Conservation (phyloP, 805 yeast species). For the Osmozyma mogii region DNA sequence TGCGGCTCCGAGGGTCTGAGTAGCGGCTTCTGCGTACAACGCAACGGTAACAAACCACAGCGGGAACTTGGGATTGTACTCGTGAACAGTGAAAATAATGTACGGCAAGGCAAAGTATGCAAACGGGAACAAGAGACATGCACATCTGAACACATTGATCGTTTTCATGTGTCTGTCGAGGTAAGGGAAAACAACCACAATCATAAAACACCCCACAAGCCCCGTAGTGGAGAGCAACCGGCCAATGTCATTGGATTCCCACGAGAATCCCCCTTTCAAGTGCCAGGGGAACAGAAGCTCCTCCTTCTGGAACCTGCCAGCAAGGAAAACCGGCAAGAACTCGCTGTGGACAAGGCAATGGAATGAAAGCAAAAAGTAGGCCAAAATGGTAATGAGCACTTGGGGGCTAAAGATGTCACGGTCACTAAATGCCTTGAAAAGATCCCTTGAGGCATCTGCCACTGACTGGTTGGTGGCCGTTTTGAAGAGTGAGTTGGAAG, state of each 20-base stretch:
- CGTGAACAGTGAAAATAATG: constrained; percentile 34
- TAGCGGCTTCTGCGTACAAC: constrained; percentile 20
- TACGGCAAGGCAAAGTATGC: constrained; percentile 41
- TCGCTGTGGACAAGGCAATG: constrained; percentile 45
- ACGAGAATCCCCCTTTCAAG: constrained; percentile 47
- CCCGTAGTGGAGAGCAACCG: constrained; percentile 45
- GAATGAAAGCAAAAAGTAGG: constrained; percentile 38
- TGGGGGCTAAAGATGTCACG: constrained; percentile 20
- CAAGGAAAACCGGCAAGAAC: constrained; percentile 48
- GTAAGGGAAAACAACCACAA: constrained; percentile 43
- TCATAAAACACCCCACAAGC: constrained; percentile 42
- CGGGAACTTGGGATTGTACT: constrained; percentile 21
- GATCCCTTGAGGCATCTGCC: constrained; percentile 5
- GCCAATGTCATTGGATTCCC: constrained; percentile 41
- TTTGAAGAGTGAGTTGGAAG: constrained; percentile 11
- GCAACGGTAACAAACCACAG: constrained; percentile 11
- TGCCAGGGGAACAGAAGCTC: constrained; percentile 39
- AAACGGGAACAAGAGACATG: constrained; percentile 36
- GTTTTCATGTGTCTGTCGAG: constrained; percentile 42
- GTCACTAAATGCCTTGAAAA: constrained; percentile 12
- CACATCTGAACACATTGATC: constrained; percentile 33
- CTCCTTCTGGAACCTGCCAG: constrained; percentile 20
- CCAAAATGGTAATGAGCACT: constrained; percentile 22
- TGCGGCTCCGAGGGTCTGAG: constrained; percentile 32
- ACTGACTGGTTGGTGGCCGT: constrained; percentile 4